A percentile compares a stretch with the other conserved stretches of the same genome.
Evolutionary conservation across 2,329 filamentous ascomycete genomes (phyloP).

Genomic region (Ascochyta clinopodiicola): DNA sequence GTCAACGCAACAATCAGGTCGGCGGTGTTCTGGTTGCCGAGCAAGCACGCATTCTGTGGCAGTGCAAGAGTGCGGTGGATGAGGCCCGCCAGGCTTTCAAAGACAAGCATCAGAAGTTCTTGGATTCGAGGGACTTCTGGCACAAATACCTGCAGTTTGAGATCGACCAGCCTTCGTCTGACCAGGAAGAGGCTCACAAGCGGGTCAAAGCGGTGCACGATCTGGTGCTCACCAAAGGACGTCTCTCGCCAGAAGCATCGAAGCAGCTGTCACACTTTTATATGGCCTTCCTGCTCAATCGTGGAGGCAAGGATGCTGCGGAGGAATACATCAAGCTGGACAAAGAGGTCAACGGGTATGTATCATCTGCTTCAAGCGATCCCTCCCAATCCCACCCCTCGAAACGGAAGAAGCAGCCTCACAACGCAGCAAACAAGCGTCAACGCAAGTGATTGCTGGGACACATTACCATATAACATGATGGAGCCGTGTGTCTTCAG

Average conservation of each 20-base stretch:
- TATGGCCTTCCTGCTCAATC: constrained; percentile 81
- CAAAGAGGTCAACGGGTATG: constrained; percentile 79
- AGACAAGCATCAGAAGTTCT: constrained; percentile 82
- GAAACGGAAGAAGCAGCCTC: constrained; percentile 40
- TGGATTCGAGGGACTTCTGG: constrained; percentile 90
- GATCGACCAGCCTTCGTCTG: constrained; percentile 76
- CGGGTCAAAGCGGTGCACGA: constrained; percentile 83
- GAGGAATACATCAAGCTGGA: constrained; percentile 86
- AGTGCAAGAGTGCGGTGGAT: constrained; percentile 78
- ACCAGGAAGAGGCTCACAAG: constrained; percentile 68
- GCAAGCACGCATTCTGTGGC: constrained; percentile 88
- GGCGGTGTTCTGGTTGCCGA: constrained; percentile 88
- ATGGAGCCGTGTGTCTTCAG: constrained; percentile 1
- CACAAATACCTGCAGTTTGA: constrained; percentile 88
- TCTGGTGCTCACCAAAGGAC: constrained; percentile 75
- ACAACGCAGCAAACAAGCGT: constrained; percentile 44
- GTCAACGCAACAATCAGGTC: constrained; percentile 74
- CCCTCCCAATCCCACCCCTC: constrained; percentile 30
- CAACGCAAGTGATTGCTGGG: constrained; percentile 32
- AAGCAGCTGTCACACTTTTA: constrained; percentile 80
- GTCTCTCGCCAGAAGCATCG: constrained; percentile 70
- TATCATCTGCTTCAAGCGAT: constrained; percentile 42
- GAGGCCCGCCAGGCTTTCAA: constrained; percentile 85
- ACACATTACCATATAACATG: constrained; percentile 13
- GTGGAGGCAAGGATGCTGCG: constrained; percentile 82